phyloP scores from a whole-genome alignment of 345 rosid species.

The Luvunga scandens region DNA sequence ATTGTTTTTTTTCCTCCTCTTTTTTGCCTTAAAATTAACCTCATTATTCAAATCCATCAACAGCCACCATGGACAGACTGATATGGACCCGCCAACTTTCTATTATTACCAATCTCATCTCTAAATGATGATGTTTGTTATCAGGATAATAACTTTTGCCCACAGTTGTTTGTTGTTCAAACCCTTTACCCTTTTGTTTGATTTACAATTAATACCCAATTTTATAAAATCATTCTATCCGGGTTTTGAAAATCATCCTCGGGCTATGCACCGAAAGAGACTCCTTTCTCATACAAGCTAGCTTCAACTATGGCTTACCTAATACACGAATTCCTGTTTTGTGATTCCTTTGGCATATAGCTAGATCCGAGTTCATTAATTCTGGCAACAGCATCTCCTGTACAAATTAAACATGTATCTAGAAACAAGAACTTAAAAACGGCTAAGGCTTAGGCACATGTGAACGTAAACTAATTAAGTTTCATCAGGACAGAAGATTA shows the following conservation, averaged over 20 bases:
- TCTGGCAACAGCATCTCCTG: neutral
- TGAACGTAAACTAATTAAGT: neutral
- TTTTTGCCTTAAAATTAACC: too few relatives aligned
- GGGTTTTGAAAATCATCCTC: neutral
- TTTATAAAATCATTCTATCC: neutral
- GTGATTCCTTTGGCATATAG: neutral
- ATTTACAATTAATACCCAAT: neutral
- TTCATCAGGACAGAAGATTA: constrained; percentile 39
- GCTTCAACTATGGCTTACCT: neutral
- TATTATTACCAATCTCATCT: constrained; percentile 2
- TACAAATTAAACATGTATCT: neutral
- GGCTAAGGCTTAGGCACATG: neutral
- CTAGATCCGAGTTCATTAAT: neutral
- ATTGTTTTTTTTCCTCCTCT: neutral
- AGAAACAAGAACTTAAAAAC: neutral
- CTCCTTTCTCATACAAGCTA: too few relatives aligned
- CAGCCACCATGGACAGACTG: neutral
- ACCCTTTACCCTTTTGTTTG: neutral
- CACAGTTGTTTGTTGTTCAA: neutral
- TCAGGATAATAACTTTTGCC: constrained; percentile 5
- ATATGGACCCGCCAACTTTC: constrained; percentile 26
- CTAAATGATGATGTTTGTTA: neutral
- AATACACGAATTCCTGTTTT: neutral
- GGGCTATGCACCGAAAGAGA: neutral
- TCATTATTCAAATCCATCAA: too few relatives aligned